Base-by-base conservation (phyloP, 305 asterid species). In the Ilex paraguariensis region DNA sequence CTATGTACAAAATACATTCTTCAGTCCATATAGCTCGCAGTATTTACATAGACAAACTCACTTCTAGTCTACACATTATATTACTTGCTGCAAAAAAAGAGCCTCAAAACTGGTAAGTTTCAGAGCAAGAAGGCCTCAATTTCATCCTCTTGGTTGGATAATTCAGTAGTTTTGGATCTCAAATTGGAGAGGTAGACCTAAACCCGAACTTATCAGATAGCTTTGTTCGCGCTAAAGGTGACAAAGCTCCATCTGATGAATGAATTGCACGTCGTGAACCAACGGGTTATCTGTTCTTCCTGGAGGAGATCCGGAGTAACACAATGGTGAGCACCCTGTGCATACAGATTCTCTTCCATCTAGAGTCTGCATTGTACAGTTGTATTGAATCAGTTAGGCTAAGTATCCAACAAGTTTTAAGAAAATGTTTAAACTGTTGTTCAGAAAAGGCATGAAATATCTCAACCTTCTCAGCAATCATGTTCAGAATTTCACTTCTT, bases 191-290 rank as follows among this genome's bases (percentile, higher is more conserved):
- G 31, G 66, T 67, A 55, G 81, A 69, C n/a, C 66, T 64, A 28
- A 59, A 73, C 0, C 73, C 72, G 53, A 59, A 66, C 36, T 70
- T 73, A 46, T 60, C 73, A n/a, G 76, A 68, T 45, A 61, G 64
- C 7, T 66, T 65, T 15, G 57, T 39, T 56, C 69, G 48, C 14
- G 67, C 48, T 14, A 65, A 73, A 12, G 73, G 72, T 48, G 75
- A 63, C 56, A 61, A 42, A 49, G 39, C 8, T 65, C 59, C 59
- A 52, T 70, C 11, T 66, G 63, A 54, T 54, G 66, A 61, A 63
- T 68, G 64, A 80, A 80, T 14, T 74, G 85, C 15, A 65, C 73
- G 52, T 85, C 93, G 6, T 81, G 86, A 50, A 86, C 76, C 74
- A 83, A 72, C 2, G 90, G 88, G 54, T 86, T 81, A 33, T 70